Percentiles rank a stretch among this genome's conserved stretches.
Conservation (phyloP, 2,329 filamentous ascomycete genomes). For the Colletotrichum tanaceti region DNA sequence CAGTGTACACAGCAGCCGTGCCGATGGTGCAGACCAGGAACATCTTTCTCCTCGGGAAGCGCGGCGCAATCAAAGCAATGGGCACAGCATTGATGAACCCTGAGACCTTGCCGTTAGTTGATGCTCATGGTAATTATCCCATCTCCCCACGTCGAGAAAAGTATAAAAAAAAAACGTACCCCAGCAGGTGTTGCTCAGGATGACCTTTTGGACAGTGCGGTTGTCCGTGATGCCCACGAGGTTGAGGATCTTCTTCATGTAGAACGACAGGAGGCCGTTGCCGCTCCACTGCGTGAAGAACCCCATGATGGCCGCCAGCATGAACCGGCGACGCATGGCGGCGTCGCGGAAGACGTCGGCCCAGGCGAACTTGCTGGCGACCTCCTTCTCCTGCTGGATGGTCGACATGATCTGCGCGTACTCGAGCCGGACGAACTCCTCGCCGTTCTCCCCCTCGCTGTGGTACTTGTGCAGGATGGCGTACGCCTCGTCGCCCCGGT, state of each 20-base stretch:
- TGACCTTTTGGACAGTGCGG: constrained; percentile 52
- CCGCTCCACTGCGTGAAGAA: constrained; percentile 55
- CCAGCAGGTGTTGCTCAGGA: constrained; percentile 54
- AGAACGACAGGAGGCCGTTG: constrained; percentile 52
- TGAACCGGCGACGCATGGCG: constrained; percentile 55
- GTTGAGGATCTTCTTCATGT: constrained; percentile 54
- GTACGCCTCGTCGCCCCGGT: constrained; percentile 49
- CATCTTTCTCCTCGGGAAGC: constrained; percentile 50
- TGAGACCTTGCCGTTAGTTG: neutral
- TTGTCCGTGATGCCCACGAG: constrained; percentile 53
- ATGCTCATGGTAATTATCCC: too few species aligned
- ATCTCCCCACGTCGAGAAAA: neutral
- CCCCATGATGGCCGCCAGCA: constrained; percentile 61
- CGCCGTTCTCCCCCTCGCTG: constrained; percentile 62
- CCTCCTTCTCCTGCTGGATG: constrained; percentile 59
- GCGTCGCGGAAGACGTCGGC: constrained; percentile 49
- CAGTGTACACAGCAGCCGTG: constrained; percentile 51
- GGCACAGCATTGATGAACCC: constrained; percentile 51
- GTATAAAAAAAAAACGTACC: constrained; percentile 27
- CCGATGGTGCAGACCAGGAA: constrained; percentile 54
- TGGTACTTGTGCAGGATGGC: constrained; percentile 56
- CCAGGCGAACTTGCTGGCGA: constrained; percentile 58
- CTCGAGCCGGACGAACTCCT: constrained; percentile 64
- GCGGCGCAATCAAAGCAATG: constrained; percentile 51
- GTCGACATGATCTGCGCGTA: constrained; percentile 67